Evolutionary conservation across 1,284 basidiomycete species (phyloP).

Genomic region (Cryptococcus amylolentus): DNA sequence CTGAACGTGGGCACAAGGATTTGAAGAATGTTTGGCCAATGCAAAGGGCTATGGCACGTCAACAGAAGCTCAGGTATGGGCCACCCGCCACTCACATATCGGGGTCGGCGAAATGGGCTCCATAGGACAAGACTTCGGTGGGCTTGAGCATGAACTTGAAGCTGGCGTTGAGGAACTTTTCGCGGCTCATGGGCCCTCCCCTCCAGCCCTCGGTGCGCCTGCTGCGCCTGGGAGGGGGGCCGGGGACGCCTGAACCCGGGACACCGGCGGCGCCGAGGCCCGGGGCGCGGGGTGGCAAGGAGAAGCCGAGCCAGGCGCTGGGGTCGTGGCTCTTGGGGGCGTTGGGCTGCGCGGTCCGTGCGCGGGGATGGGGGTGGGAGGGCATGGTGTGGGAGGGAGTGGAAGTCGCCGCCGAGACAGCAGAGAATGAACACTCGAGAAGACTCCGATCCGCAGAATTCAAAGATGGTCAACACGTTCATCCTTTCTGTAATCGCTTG

Average conservation of each 20-base stretch:
- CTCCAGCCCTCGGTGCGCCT: constrained; percentile 55
- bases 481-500: too few species aligned
- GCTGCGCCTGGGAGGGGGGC: constrained; percentile 64
- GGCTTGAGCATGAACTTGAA: constrained; percentile 93
- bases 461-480: too few species aligned
- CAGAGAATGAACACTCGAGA: too few species aligned
- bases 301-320: constrained; percentile 65
- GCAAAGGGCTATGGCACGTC: constrained; percentile 64
- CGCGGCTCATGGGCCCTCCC: constrained; percentile 68
- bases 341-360: constrained; percentile 19
- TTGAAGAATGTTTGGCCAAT: constrained; percentile 95
- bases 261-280: constrained; percentile 46
- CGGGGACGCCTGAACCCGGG: constrained; percentile 37
- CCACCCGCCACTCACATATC: constrained; percentile 67
- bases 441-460: too few species aligned
- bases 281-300: constrained; percentile 68
- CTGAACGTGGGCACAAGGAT: constrained; percentile 77
- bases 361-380: background rate
- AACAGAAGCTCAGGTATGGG: background rate
- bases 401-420: background rate
- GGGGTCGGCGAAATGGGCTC: constrained; percentile 90
- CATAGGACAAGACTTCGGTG: constrained; percentile 69
- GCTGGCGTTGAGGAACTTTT: constrained; percentile 88
- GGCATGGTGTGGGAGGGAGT: background rate
- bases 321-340: constrained; percentile 36